Percentiles rank a stretch among this genome's conserved stretches.
These are phyloP conservation scores for Leccinum fallax DNA, from an alignment of 1,284 basidiomycete species.

Conservation along the genomic window DNA sequence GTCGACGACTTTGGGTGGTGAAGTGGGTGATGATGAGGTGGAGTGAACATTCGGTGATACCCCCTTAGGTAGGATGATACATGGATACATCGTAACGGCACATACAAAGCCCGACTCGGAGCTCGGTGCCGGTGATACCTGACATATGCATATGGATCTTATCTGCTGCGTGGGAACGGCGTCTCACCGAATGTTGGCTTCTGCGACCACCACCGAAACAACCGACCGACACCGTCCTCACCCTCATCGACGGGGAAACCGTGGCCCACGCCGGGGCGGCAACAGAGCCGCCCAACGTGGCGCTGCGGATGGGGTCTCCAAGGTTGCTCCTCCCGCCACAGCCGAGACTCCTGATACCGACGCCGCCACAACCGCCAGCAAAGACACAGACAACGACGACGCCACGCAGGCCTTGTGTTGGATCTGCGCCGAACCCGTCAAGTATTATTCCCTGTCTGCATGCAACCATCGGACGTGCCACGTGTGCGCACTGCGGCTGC, in stretches of 20 bases:
- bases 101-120: no score
- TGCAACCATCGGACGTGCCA: constrained; percentile 95
- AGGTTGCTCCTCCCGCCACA: background rate
- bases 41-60: background rate
- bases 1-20: constrained; percentile 18
- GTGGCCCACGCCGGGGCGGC: constrained; percentile 5
- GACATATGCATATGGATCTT: background rate
- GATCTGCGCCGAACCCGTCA: constrained; percentile 96
- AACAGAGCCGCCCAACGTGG: constrained; percentile 10
- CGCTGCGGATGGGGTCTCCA: constrained; percentile 1
- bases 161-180: background rate
- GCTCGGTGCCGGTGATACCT: no score
- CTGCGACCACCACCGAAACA: constrained; percentile 8
- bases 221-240: constrained; percentile 5
- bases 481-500: constrained; percentile 88
- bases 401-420: constrained; percentile 70
- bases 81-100: no score
- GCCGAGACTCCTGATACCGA: background rate
- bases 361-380: background rate
- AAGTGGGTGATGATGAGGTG: constrained; percentile 16
- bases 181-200: constrained; percentile 1
- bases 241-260: constrained; percentile 16
- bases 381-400: constrained; percentile 18
- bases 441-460: constrained; percentile 85
- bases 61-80: no score